Evolutionary conservation across 352 stramenopile genomes (phyloP).

Genomic region (Phytophthora multivora): DNA sequence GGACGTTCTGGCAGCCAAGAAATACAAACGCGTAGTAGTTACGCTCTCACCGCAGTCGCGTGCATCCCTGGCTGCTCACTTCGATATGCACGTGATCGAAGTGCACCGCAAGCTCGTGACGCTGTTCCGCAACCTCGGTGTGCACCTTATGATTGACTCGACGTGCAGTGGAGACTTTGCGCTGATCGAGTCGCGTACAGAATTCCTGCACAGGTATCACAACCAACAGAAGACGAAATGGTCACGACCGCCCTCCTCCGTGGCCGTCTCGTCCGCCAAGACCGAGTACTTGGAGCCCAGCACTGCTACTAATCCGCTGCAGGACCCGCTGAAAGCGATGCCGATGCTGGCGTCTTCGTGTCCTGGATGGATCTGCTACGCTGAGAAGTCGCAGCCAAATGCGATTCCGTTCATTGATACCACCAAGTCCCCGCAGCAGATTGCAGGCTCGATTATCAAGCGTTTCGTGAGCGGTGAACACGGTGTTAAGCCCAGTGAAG

Average conservation of each 20-base stretch:
- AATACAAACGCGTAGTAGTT: conserved; percentile 74
- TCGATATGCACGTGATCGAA: conserved; percentile 60
- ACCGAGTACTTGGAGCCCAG: conserved; percentile 72
- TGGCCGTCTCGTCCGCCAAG: conserved; percentile 68
- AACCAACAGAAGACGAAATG: conserved; percentile 80
- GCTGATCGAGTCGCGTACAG: conserved; percentile 92
- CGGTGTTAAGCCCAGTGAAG: conserved; percentile 50
- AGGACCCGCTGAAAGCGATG: conserved; percentile 71
- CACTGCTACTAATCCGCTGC: conserved; percentile 53
- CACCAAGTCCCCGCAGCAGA: conserved; percentile 96
- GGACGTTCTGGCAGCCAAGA: conserved; percentile 49
- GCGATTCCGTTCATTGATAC: conserved; percentile 95
- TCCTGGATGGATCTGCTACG: conserved; percentile 97
- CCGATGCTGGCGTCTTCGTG: conserved; percentile 96
- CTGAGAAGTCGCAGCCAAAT: conserved; percentile 96
- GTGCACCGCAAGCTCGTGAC: conserved; percentile 82
- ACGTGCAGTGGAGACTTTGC: conserved; percentile 92
- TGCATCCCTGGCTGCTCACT: conserved; percentile 87
- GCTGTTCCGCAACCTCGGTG: conserved; percentile 81
- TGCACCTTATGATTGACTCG: conserved; percentile 92
- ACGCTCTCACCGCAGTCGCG: conserved; percentile 90
- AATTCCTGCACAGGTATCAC: conserved; percentile 87
- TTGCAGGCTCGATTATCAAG: conserved; percentile 88
- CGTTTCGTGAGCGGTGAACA: conserved; percentile 73
- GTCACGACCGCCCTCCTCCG: conserved; percentile 66